Conservation (phyloP, 2,329 filamentous ascomycete species). For the Tolypocladium endophyticum region DNA sequence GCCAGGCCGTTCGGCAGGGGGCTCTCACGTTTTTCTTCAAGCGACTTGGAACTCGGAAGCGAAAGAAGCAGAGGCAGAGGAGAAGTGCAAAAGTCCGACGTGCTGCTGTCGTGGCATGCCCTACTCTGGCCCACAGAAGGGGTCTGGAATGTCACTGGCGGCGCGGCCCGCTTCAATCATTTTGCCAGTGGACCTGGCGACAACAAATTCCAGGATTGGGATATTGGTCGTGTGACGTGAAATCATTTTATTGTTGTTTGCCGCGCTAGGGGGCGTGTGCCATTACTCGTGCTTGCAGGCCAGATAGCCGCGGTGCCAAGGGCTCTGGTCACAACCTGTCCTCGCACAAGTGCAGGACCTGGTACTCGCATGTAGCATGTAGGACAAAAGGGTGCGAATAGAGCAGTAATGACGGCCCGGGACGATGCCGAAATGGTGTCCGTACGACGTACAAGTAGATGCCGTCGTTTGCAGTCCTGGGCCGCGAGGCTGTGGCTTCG, state of each 20-base stretch:
- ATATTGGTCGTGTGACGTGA: neutral
- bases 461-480: neutral
- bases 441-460: neutral
- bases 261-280: neutral
- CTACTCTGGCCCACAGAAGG: neutral
- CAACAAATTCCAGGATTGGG: neutral
- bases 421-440: neutral
- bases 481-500: neutral
- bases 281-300: neutral
- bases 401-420: neutral
- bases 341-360: neutral
- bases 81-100: neutral
- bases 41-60: neutral
- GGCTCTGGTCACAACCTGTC: neutral
- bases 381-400: neutral
- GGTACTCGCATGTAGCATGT: no score
- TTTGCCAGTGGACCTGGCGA: neutral
- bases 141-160: neutral
- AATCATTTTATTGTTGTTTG: neutral
- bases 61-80: neutral
- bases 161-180: neutral
- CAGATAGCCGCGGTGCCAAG: neutral
- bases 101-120: neutral
- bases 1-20: neutral
- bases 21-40: neutral